Evolutionary conservation across 352 stramenopile genomes (phyloP).

Genomic region (Pythium biforme): DNA sequence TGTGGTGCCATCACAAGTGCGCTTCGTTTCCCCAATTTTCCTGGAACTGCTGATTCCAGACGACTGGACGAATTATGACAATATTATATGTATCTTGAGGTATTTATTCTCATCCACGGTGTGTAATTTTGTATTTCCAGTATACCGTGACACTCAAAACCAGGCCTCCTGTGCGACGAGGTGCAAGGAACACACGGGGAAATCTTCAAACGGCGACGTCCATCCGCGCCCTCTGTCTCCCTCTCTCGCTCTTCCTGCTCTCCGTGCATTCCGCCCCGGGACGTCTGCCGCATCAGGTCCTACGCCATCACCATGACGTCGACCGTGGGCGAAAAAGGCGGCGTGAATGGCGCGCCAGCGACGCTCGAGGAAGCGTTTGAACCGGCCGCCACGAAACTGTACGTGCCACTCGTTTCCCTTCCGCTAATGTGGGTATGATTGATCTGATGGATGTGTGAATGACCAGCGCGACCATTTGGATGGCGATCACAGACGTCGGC

Average conservation of each 20-base stretch:
- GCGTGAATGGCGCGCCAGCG: too few relatives aligned
- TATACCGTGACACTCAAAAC: not conserved
- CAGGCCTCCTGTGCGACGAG: conserved; percentile 1
- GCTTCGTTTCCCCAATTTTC: too few relatives aligned
- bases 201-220: not conserved
- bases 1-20: conserved; percentile 12
- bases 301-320: not conserved
- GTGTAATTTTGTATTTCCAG: too few relatives aligned
- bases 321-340: not conserved
- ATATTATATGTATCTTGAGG: too few relatives aligned
- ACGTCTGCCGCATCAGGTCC: too few relatives aligned
- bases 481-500: conserved; percentile 5
- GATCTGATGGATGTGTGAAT: not conserved
- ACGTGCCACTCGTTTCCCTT: not conserved
- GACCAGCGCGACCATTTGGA: conserved; percentile 1
- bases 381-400: conserved; percentile 5
- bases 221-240: not conserved
- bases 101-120: too few relatives aligned
- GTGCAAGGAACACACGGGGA: not conserved
- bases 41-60: too few relatives aligned
- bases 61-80: too few relatives aligned
- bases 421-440: not conserved
- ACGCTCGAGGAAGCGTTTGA: conserved; percentile 9
- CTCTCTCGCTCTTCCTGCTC: not conserved
- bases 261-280: too few relatives aligned